Base-by-base conservation (phyloP, 78 protist species). In the Tieghemostelium lacteum region DNA sequence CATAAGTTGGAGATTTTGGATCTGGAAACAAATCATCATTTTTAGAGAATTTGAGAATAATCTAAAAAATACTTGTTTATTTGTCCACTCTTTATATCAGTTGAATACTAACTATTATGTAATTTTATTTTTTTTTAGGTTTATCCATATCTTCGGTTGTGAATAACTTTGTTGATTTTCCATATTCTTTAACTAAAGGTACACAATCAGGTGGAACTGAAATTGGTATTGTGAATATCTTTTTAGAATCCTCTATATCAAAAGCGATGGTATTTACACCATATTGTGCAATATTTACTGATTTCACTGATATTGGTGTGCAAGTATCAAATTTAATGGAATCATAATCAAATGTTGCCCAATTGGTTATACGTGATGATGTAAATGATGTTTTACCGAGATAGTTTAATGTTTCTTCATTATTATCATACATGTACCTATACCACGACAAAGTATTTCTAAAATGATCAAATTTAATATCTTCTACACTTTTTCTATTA, bases 331-430 rank as follows among this genome's bases (percentile, higher is more conserved):
- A 72, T 50, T 34, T 33, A 28, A 55, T 72, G 10, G 28, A 29
- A 34, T 55, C 55, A 55, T 55, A 72, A 54, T 72, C 80, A 7
- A 72, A 72, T 14, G 36, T 36, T 34, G 66, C 45, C 80, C 80
- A 72, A 55, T 54, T 72, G 20, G 64, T 33, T n/a, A 55, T 37
- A 4, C 61, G 22, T 8, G 64, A 28, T 10, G 33, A n/a, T 31
- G 26, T 72, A 5, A 29, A 37, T 33, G 10, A 26, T 36, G 63
- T 20, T 72, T 72, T 72, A 33, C 67, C 66, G 7, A 50, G 7
- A 36, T 55, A 72, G 2, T 72, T 24, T 34, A 36, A 31, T 5
- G 52, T 29, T 1, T 22, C 3, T 22, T 72, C 55, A n/a, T 72
- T 72, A 2, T 36, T 19, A 14, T 0, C 1, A n/a, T 72, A 26